A percentile compares a stretch with the other conserved stretches of the same genome.
Conservation (phyloP, 257 asterid species). For the Jasminum sambac region DNA sequence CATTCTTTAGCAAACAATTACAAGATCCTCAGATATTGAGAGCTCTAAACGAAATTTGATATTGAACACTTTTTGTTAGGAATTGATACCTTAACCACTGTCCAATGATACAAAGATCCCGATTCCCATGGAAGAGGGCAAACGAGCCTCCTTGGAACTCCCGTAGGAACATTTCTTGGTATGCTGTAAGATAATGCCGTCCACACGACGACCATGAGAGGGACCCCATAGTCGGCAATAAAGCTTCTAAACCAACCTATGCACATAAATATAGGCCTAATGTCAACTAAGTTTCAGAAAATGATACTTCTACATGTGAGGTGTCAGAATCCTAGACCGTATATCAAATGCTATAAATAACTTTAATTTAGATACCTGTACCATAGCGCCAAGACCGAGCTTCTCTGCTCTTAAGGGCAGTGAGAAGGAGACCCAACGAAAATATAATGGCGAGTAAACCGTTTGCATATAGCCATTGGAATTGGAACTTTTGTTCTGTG, state of each 20-base stretch:
- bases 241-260: slow-evolving; percentile 76
- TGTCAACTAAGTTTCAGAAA: background rate
- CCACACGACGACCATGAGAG: slow-evolving; percentile 80
- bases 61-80: too few relatives aligned
- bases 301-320: too few relatives aligned
- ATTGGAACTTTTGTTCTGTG: slow-evolving; percentile 50
- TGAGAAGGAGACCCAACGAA: slow-evolving; percentile 67
- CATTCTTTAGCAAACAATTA: too few relatives aligned
- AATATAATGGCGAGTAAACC: slow-evolving; percentile 82
- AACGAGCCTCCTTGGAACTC: slow-evolving; percentile 83
- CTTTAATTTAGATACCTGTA: slow-evolving; percentile 46
- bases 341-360: background rate
- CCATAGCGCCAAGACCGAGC: slow-evolving; percentile 97
- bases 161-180: slow-evolving; percentile 63
- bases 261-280: slow-evolving; percentile 11
- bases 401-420: slow-evolving; percentile 68
- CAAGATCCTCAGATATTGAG: too few relatives aligned
- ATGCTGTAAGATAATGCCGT: slow-evolving; percentile 64
- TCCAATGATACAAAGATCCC: slow-evolving; percentile 75
- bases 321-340: too few relatives aligned
- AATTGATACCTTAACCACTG: slow-evolving; percentile 68
- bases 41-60: too few relatives aligned
- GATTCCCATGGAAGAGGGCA: slow-evolving; percentile 88
- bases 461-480: slow-evolving; percentile 80
- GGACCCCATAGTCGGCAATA: slow-evolving; percentile 93